Percentiles rank a stretch among this genome's conserved stretches.
Evolutionary conservation across 352 stramenopile species (phyloP).

Genomic region (Globisporangium radiosum): DNA sequence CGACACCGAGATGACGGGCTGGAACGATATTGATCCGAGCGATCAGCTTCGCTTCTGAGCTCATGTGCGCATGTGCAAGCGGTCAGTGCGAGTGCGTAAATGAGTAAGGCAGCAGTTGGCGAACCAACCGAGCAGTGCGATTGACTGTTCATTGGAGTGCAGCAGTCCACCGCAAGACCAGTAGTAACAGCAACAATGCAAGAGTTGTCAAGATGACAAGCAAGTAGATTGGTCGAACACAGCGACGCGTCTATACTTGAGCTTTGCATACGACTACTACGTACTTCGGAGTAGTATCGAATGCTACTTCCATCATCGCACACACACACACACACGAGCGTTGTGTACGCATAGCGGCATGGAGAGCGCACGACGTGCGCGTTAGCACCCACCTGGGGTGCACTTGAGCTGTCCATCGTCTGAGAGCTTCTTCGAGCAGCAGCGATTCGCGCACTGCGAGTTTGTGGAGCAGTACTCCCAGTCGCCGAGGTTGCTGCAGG

Average conservation of each 20-base stretch:
- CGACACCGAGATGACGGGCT: slow-evolving; percentile 42
- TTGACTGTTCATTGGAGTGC: background rate
- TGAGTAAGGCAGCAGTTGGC: too few relatives aligned
- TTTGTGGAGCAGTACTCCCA: slow-evolving; percentile 7
- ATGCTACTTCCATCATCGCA: background rate
- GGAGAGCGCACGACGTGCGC: too few relatives aligned
- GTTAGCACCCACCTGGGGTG: slow-evolving; percentile 7
- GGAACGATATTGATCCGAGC: slow-evolving; percentile 6
- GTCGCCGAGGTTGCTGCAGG: background rate
- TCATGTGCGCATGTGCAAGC: background rate
- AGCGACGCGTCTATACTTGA: too few relatives aligned
- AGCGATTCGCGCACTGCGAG: slow-evolving; percentile 6
- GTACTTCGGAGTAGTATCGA: background rate
- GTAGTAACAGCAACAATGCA: too few relatives aligned
- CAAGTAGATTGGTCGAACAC: too few relatives aligned
- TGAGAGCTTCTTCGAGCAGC: slow-evolving; percentile 19
- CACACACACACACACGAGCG: background rate
- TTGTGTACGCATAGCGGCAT: too few relatives aligned
- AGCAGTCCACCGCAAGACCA: too few relatives aligned
- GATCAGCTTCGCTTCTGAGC: slow-evolving; percentile 6
- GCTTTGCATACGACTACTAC: too few relatives aligned
- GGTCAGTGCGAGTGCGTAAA: background rate
- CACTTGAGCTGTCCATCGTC: slow-evolving; percentile 20
- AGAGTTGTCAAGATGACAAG: too few relatives aligned
- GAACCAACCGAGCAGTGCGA: background rate